Percentiles rank a stretch among this genome's conserved stretches.
phyloP scores from a whole-genome alignment of 495 filamentous ascomycete genomes.

The Aspergillus asperescens region DNA sequence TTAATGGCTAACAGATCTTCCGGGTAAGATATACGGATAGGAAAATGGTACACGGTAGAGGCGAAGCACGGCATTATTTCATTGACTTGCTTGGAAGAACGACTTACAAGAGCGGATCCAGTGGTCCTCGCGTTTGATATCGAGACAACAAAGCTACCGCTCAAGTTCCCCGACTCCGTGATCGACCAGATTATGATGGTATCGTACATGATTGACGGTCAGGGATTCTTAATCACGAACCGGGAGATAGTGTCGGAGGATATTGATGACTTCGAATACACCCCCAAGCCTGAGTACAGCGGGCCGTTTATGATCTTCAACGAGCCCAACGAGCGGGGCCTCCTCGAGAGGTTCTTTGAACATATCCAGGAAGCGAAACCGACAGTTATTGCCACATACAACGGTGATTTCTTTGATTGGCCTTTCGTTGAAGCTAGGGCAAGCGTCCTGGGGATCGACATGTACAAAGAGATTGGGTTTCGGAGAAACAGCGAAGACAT shows the following conservation, averaged over 20 bases:
- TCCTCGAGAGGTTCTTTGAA: slow-evolving; percentile 89
- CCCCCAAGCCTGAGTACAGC: slow-evolving; percentile 90
- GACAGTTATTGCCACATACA: slow-evolving; percentile 97
- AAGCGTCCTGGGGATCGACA: slow-evolving; percentile 92
- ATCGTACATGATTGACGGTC: slow-evolving; percentile 99
- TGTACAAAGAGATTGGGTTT: slow-evolving; percentile 98
- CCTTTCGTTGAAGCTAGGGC: slow-evolving; percentile 94
- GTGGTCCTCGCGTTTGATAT: slow-evolving; percentile 98
- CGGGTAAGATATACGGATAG: slow-evolving; percentile 81
- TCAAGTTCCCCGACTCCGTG: slow-evolving; percentile 96
- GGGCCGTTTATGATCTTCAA: slow-evolving; percentile 97
- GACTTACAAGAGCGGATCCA: slow-evolving; percentile 82
- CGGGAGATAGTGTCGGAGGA: slow-evolving; percentile 97
- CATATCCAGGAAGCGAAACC: slow-evolving; percentile 93
- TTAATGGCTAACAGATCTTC: slow-evolving; percentile 18
- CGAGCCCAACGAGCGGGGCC: slow-evolving; percentile 83
- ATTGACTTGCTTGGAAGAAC: slow-evolving; percentile 80
- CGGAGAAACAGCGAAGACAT: slow-evolving; percentile 90
- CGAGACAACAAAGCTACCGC: slow-evolving; percentile 90
- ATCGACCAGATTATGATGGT: slow-evolving; percentile 99
- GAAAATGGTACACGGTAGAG: slow-evolving; percentile 95
- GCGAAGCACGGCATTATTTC: slow-evolving; percentile 84
- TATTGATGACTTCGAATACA: slow-evolving; percentile 97
- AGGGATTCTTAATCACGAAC: slow-evolving; percentile 97
- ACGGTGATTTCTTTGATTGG: slow-evolving; percentile 99